Evolutionary conservation across 331 rosid genomes (phyloP).

Genomic region (Prunus yedoensis): DNA sequence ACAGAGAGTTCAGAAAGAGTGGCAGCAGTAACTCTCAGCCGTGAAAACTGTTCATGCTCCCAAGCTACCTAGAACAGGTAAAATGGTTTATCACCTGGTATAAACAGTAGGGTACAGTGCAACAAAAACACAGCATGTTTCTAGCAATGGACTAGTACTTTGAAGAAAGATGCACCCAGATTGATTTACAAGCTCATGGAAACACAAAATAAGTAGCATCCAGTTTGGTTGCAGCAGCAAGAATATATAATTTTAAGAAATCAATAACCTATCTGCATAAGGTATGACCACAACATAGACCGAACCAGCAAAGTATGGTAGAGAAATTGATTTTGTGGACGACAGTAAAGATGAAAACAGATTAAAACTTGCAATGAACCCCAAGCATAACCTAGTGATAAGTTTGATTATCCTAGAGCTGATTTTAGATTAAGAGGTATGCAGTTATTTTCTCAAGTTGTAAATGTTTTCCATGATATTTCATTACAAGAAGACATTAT

Average conservation of each 20-base stretch:
- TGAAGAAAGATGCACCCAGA: neutral
- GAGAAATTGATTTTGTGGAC: neutral
- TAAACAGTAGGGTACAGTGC: constrained; percentile 12
- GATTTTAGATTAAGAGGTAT: neutral
- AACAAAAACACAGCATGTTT: neutral
- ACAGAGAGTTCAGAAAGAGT: constrained; percentile 77
- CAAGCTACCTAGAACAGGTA: constrained; percentile 92
- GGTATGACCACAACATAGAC: neutral
- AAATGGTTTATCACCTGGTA: constrained; percentile 41
- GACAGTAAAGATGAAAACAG: neutral
- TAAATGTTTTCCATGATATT: neutral
- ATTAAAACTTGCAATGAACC: neutral
- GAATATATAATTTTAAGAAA: neutral
- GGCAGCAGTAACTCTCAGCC: constrained; percentile 96
- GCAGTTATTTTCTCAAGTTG: neutral
- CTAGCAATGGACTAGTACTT: neutral
- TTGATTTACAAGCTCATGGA: neutral
- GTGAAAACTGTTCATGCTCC: constrained; percentile 99
- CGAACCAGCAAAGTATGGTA: neutral
- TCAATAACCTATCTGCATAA: neutral
- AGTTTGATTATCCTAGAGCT: neutral
- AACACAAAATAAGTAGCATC: neutral
- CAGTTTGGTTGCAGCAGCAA: neutral
- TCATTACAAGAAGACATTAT: neutral
- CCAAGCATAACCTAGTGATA: neutral